A percentile compares a stretch with the other conserved stretches of the same genome.
Conservation (phyloP, 2,329 filamentous ascomycete genomes). For the Ceratocystis huliohia region DNA sequence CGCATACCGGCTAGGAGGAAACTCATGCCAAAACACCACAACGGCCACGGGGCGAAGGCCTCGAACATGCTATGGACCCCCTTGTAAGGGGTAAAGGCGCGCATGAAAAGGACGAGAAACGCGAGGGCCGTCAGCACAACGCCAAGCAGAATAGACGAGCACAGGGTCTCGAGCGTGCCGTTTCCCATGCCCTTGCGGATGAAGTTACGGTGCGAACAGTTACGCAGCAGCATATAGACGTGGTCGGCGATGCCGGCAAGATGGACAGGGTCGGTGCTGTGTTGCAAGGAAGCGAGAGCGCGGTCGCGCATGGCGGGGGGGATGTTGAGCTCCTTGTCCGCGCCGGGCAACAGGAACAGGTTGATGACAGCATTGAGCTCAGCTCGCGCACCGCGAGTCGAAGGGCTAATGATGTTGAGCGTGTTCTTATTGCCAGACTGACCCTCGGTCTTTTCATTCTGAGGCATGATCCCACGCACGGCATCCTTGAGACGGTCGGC, state of each 20-base stretch:
- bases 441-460: conserved; percentile 16
- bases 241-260: conserved; percentile 36
- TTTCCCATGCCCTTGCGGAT: conserved; percentile 42
- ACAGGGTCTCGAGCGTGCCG: conserved; percentile 38
- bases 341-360: conserved; percentile 32
- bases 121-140: conserved; percentile 32
- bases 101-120: conserved; percentile 31
- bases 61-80: conserved; percentile 33
- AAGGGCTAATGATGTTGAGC: conserved; percentile 19
- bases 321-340: conserved; percentile 38
- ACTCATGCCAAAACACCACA: conserved; percentile 35
- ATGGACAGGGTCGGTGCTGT: conserved; percentile 30
- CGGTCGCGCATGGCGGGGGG: conserved; percentile 32
- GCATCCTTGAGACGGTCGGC: conserved; percentile 23
- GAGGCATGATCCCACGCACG: conserved; percentile 22
- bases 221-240: conserved; percentile 35
- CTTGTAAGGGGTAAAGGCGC: conserved; percentile 30
- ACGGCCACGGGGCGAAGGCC: conserved; percentile 33
- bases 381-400: conserved; percentile 22
- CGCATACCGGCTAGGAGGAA: conserved; percentile 34
- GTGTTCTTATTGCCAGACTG: conserved; percentile 18
- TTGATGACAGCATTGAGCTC: conserved; percentile 32
- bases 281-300: conserved; percentile 29
- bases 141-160: conserved; percentile 34
- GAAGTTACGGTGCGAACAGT: conserved; percentile 39